Conservation (phyloP, 164 flowering plant species). For the Buxus sempervirens region DNA sequence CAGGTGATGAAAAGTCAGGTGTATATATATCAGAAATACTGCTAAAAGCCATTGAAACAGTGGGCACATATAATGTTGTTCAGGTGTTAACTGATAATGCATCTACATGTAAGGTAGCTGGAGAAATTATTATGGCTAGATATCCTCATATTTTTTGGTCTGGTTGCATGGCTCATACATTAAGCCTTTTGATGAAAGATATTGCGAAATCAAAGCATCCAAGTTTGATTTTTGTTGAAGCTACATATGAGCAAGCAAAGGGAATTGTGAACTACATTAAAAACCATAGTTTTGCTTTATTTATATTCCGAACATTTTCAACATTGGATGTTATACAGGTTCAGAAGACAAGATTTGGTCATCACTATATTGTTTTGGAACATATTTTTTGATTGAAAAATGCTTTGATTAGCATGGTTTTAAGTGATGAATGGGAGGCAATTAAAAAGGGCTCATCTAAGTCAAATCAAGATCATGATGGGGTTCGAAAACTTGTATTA, state of each 20-base stretch:
- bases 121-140: slow-evolving; percentile 15
- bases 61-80: slow-evolving; percentile 15
- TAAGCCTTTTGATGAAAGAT: slow-evolving; percentile 29
- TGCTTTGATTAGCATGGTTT: slow-evolving; percentile 15
- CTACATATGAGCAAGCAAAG: slow-evolving; percentile 18
- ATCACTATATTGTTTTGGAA: slow-evolving; percentile 15
- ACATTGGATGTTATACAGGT: slow-evolving; percentile 12
- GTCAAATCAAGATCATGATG: slow-evolving; percentile 7
- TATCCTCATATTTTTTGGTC: slow-evolving; percentile 35
- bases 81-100: slow-evolving; percentile 25
- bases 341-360: slow-evolving; percentile 22
- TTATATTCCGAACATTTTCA: slow-evolving; percentile 13
- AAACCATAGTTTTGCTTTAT: slow-evolving; percentile 12
- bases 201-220: slow-evolving; percentile 10
- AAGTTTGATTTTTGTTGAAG: slow-evolving; percentile 15
- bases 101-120: too few relatives aligned
- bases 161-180: slow-evolving; percentile 26
- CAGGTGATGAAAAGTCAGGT: slow-evolving; percentile 14
- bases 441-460: background rate
- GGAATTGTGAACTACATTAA: slow-evolving; percentile 15
- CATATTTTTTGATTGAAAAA: slow-evolving; percentile 10
- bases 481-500: background rate
- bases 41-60: slow-evolving; percentile 17
- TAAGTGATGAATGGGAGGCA: slow-evolving; percentile 11
- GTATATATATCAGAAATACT: slow-evolving; percentile 15